Conservation (phyloP, 1,284 basidiomycete species). For the Pisolithus thermaeus region DNA sequence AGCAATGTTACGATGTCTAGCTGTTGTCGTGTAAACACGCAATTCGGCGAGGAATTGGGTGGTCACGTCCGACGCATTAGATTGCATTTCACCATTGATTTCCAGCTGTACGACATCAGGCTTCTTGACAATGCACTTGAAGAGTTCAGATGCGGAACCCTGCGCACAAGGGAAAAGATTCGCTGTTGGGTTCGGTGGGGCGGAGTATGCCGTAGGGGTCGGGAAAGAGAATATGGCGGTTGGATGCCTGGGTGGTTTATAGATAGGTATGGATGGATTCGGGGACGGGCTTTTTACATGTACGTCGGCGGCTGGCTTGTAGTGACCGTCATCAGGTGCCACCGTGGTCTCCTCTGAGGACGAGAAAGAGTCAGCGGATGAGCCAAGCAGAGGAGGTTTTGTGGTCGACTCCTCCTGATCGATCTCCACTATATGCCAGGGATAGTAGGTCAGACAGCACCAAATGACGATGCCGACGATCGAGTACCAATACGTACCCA, state of each 20-base stretch:
- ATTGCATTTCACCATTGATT: constrained; percentile 77
- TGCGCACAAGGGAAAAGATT: constrained; percentile 65
- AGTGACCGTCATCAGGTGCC: constrained; percentile 35
- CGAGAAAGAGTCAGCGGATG: constrained; percentile 37
- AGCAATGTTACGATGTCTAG: constrained; percentile 69
- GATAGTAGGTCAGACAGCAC: neutral
- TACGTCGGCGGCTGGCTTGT: constrained; percentile 31
- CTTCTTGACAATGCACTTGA: constrained; percentile 77
- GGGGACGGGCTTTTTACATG: constrained; percentile 33
- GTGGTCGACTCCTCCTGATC: constrained; percentile 52
- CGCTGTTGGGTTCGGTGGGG: constrained; percentile 67
- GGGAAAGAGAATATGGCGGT: constrained; percentile 74
- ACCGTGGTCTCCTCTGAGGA: constrained; percentile 51
- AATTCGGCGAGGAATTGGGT: constrained; percentile 78
- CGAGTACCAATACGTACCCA: constrained; percentile 47
- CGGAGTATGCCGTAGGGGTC: constrained; percentile 69
- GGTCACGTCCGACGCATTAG: constrained; percentile 71
- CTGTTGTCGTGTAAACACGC: constrained; percentile 71
- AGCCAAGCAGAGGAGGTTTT: constrained; percentile 18
- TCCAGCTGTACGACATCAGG: constrained; percentile 74
- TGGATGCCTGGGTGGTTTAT: constrained; percentile 61
- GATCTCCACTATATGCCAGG: constrained; percentile 54
- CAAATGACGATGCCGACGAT: neutral
- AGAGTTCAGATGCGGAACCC: constrained; percentile 74
- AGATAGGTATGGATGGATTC: constrained; percentile 51